Percentiles rank a stretch among this genome's conserved stretches.
Conservation (phyloP, 1,139 yeast genomes). For the Blastobotrys elegans region DNA sequence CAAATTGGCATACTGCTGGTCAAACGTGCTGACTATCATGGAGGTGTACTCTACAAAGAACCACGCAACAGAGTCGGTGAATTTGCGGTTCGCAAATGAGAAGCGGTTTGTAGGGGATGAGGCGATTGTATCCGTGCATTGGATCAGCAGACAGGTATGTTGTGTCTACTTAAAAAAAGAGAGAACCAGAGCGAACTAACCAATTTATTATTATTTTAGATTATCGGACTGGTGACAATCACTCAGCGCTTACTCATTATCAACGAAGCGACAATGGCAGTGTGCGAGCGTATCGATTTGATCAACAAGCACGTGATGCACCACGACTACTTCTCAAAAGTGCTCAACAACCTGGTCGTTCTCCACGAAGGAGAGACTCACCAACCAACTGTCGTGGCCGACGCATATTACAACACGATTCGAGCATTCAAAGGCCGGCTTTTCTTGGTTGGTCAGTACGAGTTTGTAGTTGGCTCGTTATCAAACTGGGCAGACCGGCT, state of each 20-base stretch:
- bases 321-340: conserved; percentile 34
- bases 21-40: conserved; percentile 50
- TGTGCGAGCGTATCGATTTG: conserved; percentile 41
- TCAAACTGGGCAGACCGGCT: conserved; percentile 73
- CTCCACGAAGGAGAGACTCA: background rate
- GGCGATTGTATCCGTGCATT: conserved; percentile 49
- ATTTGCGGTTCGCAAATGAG: conserved; percentile 41
- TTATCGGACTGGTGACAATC: conserved; percentile 47
- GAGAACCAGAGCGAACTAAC: background rate
- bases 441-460: conserved; percentile 47
- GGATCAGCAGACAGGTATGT: conserved; percentile 47
- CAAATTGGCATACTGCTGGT: conserved; percentile 63
- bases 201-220: conserved; percentile 21
- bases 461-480: conserved; percentile 51
- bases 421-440: conserved; percentile 42
- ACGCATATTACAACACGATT: conserved; percentile 37
- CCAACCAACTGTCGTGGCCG: conserved; percentile 31
- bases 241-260: conserved; percentile 46
- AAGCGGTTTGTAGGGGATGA: conserved; percentile 47
- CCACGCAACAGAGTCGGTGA: conserved; percentile 29
- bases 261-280: conserved; percentile 37
- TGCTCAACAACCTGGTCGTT: conserved; percentile 26
- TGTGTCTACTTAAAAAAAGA: background rate
- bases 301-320: conserved; percentile 43
- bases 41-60: conserved; percentile 49